phyloP scores from a whole-genome alignment of 768 basidiomycete genomes.

The Phanerochaete sordida region DNA sequence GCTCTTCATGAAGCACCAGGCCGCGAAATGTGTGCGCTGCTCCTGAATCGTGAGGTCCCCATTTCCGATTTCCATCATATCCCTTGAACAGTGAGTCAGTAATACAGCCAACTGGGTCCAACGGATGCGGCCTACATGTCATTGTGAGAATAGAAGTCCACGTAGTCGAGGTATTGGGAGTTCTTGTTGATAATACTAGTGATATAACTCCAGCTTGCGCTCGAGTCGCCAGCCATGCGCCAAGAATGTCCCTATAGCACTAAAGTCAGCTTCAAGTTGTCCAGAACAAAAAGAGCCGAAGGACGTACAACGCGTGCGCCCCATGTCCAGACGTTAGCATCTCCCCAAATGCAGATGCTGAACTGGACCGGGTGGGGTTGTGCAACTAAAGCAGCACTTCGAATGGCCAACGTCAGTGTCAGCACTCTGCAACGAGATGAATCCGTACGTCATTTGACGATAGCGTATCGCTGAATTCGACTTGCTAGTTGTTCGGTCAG shows the following conservation, averaged over 20 bases:
- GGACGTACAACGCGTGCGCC: slow-evolving; percentile 46
- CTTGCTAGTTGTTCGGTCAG: slow-evolving; percentile 31
- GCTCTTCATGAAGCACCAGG: slow-evolving; percentile 69
- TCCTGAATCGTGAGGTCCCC: slow-evolving; percentile 59
- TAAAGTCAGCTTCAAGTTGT: neutral
- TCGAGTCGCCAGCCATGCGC: slow-evolving; percentile 49
- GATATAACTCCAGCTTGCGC: slow-evolving; percentile 49
- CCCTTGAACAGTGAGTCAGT: slow-evolving; percentile 16
- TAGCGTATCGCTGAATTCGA: slow-evolving; percentile 58
- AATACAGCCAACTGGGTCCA: neutral
- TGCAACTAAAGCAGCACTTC: slow-evolving; percentile 41
- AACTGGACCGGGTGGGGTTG: slow-evolving; percentile 46
- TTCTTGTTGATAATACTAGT: slow-evolving; percentile 42
- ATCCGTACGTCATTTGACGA: slow-evolving; percentile 48
- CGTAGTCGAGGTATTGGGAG: slow-evolving; percentile 35
- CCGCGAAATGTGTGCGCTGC: slow-evolving; percentile 65
- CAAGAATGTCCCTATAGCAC: slow-evolving; percentile 49
- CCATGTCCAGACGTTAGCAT: slow-evolving; percentile 53
- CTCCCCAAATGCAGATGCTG: slow-evolving; percentile 54
- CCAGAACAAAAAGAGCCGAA: no score
- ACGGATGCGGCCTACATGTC: slow-evolving; percentile 36
- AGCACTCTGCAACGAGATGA: neutral
- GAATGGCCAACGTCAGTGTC: neutral
- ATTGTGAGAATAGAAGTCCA: slow-evolving; percentile 48
- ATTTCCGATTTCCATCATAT: slow-evolving; percentile 61